Evolutionary conservation across 1,139 yeast species (phyloP).

Genomic region (Nematodospora anomalae): DNA sequence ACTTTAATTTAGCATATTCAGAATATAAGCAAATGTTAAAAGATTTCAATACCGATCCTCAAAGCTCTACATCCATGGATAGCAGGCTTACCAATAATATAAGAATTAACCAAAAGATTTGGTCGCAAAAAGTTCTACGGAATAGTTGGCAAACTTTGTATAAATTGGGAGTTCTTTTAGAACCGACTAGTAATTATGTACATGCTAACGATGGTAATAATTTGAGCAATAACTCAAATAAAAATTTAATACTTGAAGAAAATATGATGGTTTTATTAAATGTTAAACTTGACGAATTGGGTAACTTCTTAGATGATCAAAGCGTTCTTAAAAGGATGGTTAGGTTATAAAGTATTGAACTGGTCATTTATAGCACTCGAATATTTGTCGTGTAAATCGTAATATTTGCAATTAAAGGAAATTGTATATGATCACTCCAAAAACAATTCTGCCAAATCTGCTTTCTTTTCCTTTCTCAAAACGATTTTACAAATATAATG

Average conservation of each 20-base stretch:
- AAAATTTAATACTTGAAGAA: constrained; percentile 39
- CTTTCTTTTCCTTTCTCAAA: constrained; percentile 1
- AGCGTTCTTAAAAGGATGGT: constrained; percentile 34
- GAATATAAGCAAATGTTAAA: constrained; percentile 68
- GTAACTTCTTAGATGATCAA: constrained; percentile 30
- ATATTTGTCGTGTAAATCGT: constrained; percentile 1
- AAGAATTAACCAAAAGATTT: constrained; percentile 44
- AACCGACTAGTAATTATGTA: constrained; percentile 15
- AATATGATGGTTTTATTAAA: constrained; percentile 50
- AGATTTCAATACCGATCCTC: constrained; percentile 39
- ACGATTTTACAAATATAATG: constrained; percentile 9
- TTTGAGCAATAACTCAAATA: constrained; percentile 16
- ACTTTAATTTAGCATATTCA: constrained; percentile 73
- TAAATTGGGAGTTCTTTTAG: constrained; percentile 37
- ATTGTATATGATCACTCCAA: background rate
- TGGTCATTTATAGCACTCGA: no score
- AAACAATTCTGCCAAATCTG: no score
- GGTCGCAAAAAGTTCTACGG: constrained; percentile 50
- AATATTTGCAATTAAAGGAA: background rate
- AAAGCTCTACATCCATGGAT: constrained; percentile 34
- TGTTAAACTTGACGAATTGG: constrained; percentile 45
- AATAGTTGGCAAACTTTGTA: constrained; percentile 57
- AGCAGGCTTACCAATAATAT: constrained; percentile 31
- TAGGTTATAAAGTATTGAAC: constrained; percentile 23
- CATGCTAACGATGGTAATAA: background rate